Evolutionary conservation across 495 filamentous ascomycete genomes (phyloP).

Genomic region (Penicillium robsamsonii): DNA sequence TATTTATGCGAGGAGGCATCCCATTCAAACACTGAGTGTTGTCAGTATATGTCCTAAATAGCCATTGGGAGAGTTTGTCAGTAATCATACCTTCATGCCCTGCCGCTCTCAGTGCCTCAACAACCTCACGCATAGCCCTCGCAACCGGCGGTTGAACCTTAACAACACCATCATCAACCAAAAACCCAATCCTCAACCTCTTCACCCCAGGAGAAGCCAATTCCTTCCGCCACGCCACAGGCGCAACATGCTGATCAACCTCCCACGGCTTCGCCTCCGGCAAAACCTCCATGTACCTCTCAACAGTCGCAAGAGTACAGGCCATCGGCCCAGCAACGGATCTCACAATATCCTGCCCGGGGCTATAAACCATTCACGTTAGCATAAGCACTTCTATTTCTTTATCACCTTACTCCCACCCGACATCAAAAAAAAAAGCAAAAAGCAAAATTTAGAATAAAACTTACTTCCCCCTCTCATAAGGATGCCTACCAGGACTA

Average conservation of each 20-base stretch:
- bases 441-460: neutral
- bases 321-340: constrained; percentile 35
- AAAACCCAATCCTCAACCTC: constrained; percentile 48
- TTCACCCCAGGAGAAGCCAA: constrained; percentile 24
- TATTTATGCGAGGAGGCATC: constrained; percentile 32
- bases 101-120: constrained; percentile 40
- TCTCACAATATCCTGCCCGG: constrained; percentile 32
- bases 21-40: constrained; percentile 44
- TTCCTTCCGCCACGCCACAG: constrained; percentile 44
- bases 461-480: constrained; percentile 42
- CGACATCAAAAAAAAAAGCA: neutral
- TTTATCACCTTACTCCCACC: too few relatives aligned
- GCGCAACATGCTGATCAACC: constrained; percentile 36
- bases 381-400: neutral
- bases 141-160: constrained; percentile 55
- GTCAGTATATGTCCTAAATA: neutral
- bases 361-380: constrained; percentile 12
- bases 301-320: constrained; percentile 24
- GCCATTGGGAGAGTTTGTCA: neutral
- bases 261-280: constrained; percentile 29
- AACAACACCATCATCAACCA: constrained; percentile 55
- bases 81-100: constrained; percentile 43
- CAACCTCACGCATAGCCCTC: constrained; percentile 42
- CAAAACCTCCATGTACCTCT: constrained; percentile 34
- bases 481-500: constrained; percentile 56